Base-by-base conservation (phyloP, 2,329 filamentous ascomycete genomes). In the Thielaviopsis euricoi region DNA sequence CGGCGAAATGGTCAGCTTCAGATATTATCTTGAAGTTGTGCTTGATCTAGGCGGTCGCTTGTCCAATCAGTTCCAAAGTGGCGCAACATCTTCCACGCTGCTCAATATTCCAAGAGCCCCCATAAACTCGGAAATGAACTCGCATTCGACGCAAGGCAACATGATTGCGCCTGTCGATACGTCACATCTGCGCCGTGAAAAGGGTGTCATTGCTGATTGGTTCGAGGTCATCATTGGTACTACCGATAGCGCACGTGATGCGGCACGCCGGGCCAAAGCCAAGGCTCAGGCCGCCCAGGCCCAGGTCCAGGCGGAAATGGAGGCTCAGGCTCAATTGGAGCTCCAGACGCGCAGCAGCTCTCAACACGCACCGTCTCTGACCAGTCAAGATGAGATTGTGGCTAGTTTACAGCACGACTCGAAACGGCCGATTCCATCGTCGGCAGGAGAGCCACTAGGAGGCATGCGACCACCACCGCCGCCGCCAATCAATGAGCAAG, bases 1-100 rank as follows among this genome's bases (percentile, higher is more conserved):
- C 0, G 89, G 91, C 3, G 85, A 87, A 37, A 93, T 97, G 83
- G 93, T 98, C 63, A 89, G 85, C 64, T 97, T 98, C 73, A 88
- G 85, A 64, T 97, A 98, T 66, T 87, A 90, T 63, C 79, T 96
- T 21, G 93, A 98, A 69, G 87, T 96, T 2, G 84, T 97, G 26
- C 81, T 96, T 22, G 93, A 98, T 67, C 76, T 97, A 0, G 90
- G 93, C 52, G 91, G 91, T 43, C 93, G 89, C 67, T 73, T 96
- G 48, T 81, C 84, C 1, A 81, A 81, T n/a, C 82, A 89, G 62
- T 70, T 81, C 55, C 85, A 89, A 65, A 78, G 82, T 49, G 79
- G 83, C 19, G 79, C 80, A 72, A 67, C 76, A 63, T 63, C 65
- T n/a, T 66, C 73, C 65, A 72, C 71, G 66, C 70, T 68, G 64